phyloP scores from a whole-genome alignment of 2,329 filamentous ascomycete species.

The Diaporthe citrichinensis region DNA sequence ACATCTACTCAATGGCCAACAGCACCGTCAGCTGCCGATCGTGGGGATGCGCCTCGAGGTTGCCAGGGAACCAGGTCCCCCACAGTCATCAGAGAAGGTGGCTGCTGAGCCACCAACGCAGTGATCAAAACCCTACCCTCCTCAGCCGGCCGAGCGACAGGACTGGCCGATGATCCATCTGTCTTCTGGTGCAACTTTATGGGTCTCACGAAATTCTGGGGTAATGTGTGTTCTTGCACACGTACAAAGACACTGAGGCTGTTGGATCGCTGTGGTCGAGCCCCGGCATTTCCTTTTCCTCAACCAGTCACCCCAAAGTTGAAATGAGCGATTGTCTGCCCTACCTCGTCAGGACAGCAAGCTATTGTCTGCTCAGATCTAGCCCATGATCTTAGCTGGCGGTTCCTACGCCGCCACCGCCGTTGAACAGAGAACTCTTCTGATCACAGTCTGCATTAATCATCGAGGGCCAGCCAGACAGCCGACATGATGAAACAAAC shows the following conservation, averaged over 20 bases:
- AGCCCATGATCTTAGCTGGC: background rate
- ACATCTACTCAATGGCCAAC: background rate
- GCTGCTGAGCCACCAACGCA: constrained; percentile 4
- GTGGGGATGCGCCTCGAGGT: background rate
- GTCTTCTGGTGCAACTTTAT: background rate
- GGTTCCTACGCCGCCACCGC: background rate
- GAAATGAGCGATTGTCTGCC: background rate
- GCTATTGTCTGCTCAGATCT: background rate
- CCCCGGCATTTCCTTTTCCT: background rate
- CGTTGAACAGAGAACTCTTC: background rate
- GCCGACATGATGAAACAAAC: constrained; percentile 8
- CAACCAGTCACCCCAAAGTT: background rate
- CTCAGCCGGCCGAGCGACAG: constrained; percentile 12
- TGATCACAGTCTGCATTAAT: constrained; percentile 8
- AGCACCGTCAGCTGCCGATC: constrained; percentile 21
- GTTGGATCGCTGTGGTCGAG: background rate
- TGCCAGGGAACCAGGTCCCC: background rate
- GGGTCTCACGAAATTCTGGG: background rate
- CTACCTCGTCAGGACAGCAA: background rate
- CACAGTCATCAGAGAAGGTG: background rate
- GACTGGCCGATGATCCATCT: background rate
- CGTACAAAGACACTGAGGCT: background rate
- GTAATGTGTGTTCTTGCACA: background rate
- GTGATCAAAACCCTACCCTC: background rate
- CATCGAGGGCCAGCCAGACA: background rate